Conservation (phyloP, 2,329 filamentous ascomycete genomes). For the Alternaria solani region DNA sequence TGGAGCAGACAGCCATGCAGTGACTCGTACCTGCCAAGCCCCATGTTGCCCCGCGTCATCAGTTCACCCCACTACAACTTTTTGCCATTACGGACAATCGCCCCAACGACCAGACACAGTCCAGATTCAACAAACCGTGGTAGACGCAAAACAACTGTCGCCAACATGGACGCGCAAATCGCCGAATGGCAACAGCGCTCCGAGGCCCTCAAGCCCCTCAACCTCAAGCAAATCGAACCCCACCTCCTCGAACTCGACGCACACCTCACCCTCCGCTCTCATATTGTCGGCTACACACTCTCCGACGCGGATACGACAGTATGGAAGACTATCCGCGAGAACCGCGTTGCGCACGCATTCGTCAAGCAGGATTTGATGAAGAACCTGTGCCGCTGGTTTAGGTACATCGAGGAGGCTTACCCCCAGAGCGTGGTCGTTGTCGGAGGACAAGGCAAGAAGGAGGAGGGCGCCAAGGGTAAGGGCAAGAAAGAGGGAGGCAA, state of each 20-base stretch:
- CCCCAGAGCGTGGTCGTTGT: constrained; percentile 78
- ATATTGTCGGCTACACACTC: constrained; percentile 81
- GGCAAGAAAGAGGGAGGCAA: constrained; percentile 68
- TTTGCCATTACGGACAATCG: not conserved
- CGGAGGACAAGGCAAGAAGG: constrained; percentile 42
- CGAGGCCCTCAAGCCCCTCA: constrained; percentile 62
- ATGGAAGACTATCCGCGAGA: constrained; percentile 83
- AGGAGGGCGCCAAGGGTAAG: constrained; percentile 68
- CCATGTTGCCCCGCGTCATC: constrained; percentile 11
- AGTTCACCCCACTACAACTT: constrained; percentile 10
- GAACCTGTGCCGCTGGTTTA: constrained; percentile 87
- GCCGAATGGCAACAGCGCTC: constrained; percentile 66
- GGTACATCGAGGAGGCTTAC: constrained; percentile 81
- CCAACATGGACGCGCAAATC: constrained; percentile 50
- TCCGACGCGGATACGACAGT: constrained; percentile 80
- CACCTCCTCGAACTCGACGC: constrained; percentile 81
- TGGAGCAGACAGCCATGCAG: not conserved
- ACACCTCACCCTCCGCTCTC: constrained; percentile 85
- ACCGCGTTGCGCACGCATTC: constrained; percentile 82
- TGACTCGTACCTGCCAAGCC: constrained; percentile 18
- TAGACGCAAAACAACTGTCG: not conserved
- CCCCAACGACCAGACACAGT: constrained; percentile 1
- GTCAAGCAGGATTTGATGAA: constrained; percentile 78
- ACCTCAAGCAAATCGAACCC: constrained; percentile 84
- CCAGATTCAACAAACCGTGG: not conserved